Evolutionary conservation across 78 protist genomes (phyloP), one percentile per base, ranked within the genome.

Genomic region (Dictyostelium brefeldianum): DNA sequence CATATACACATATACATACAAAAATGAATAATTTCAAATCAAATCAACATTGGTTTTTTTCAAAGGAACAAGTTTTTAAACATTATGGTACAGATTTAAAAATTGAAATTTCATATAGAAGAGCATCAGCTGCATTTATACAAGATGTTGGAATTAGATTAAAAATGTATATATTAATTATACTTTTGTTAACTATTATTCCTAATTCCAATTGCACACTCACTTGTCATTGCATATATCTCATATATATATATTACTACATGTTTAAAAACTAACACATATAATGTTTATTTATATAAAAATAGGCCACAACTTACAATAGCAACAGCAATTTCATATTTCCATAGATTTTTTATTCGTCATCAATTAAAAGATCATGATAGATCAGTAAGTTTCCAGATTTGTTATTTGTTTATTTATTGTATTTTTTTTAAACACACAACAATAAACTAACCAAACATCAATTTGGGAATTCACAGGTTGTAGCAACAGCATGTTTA

Each of bases 281-380:
- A 81, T 62, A 57, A 31, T 41, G n/a, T 17, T 29, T 9, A 20
- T 67, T 29, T 15, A 20, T 7, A 77, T 77, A 15, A 29, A 69
- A n/a, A 4, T 47, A 94, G 97, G 29, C 96, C 96, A 70, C 97
- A 96, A 70, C 59, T 96, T 36, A 91, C 91, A 56, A 96, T 97
- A 4, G 96, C 97, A 47, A 97, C 98, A 3, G 97, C 96, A 15
- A 83, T 82, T 15, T 96, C 96, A 20, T 97, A 82, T 74, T 96
- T 91, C 62, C 98, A 97, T 64, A 89, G 98, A 51, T 96, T 97
- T 56, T 97, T 78, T 64, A 83, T 92, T 20, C 74, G 94, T 67
- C 89, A 95, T 73, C 91, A 87, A 36, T 12, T 95, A 25, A 71
- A 67, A 65, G 94, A 81, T 59, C 77, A 90, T 74, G 94, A 90